phyloP scores from a whole-genome alignment of 371 early-diverging fungal species.

The Funneliformis caledonium region DNA sequence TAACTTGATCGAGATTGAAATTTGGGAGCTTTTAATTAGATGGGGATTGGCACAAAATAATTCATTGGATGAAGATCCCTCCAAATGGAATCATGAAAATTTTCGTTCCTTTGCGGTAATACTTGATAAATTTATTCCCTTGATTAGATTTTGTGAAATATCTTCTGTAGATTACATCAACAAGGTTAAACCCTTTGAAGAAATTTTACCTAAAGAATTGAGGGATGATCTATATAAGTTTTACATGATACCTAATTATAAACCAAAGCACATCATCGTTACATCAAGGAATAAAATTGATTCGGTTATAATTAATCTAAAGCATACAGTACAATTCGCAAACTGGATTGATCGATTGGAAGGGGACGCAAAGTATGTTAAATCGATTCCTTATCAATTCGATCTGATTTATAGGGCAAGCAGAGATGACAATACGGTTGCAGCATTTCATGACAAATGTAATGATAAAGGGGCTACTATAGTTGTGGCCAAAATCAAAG shows the following conservation, averaged over 20 bases:
- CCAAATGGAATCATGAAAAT: neutral
- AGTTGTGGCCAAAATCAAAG: too few species aligned
- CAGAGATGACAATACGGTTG: too few species aligned
- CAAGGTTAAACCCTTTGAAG: constrained; percentile 17
- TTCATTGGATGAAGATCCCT: neutral
- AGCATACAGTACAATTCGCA: constrained; percentile 4
- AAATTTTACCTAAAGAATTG: constrained; percentile 11
- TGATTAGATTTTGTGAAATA: constrained; percentile 11
- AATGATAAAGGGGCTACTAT: too few species aligned
- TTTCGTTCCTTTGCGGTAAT: too few species aligned
- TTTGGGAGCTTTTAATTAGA: neutral
- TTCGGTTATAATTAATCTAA: constrained; percentile 1
- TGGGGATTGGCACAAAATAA: neutral
- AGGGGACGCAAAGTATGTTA: neutral
- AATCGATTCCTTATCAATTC: neutral
- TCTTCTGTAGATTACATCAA: neutral
- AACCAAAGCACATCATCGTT: neutral
- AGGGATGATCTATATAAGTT: neutral
- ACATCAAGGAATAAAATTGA: neutral
- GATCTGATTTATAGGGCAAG: too few species aligned
- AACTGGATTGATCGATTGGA: constrained; percentile 17
- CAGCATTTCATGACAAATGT: too few species aligned
- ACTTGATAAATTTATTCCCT: neutral
- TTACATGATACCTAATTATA: neutral
- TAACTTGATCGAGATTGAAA: too few species aligned